Conservation (phyloP, 2,329 filamentous ascomycete genomes). For the Diplodia intermedia region DNA sequence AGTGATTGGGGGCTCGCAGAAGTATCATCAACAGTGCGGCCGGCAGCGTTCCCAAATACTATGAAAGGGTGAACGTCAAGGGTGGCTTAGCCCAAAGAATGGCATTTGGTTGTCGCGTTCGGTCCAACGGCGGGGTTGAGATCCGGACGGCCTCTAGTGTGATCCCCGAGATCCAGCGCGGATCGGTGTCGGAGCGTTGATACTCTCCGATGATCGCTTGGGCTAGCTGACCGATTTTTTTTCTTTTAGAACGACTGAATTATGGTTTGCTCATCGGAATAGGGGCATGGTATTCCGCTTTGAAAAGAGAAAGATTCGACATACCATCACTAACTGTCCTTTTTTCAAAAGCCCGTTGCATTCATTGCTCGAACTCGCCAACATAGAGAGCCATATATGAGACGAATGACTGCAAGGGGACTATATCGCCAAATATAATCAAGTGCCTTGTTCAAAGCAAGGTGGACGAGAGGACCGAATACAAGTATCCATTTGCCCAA, state of each 20-base stretch:
- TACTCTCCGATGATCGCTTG: not conserved
- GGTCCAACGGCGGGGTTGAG: not conserved
- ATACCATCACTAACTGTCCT: no score
- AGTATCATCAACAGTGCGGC: not conserved
- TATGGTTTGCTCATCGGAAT: not conserved
- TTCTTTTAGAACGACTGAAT: not conserved
- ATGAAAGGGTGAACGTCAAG: not conserved
- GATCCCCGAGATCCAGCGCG: not conserved
- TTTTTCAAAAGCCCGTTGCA: no score
- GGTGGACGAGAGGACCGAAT: no score
- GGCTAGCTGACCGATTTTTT: not conserved
- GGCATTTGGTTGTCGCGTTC: not conserved
- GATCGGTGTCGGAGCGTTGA: not conserved
- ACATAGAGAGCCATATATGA: no score
- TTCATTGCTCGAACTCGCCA: no score
- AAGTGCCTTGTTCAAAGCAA: no score
- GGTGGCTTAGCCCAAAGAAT: not conserved
- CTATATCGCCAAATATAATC: no score
- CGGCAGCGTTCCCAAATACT: slow-evolving; percentile 6
- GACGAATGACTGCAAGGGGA: no score
- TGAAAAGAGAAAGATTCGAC: no score
- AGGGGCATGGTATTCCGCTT: not conserved
- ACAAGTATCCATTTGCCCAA: no score
- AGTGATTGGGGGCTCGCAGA: not conserved
- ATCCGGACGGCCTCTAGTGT: not conserved